Base-by-base conservation (phyloP, 2,329 filamentous ascomycete genomes). In the Stagonosporopsis vannaccii region DNA sequence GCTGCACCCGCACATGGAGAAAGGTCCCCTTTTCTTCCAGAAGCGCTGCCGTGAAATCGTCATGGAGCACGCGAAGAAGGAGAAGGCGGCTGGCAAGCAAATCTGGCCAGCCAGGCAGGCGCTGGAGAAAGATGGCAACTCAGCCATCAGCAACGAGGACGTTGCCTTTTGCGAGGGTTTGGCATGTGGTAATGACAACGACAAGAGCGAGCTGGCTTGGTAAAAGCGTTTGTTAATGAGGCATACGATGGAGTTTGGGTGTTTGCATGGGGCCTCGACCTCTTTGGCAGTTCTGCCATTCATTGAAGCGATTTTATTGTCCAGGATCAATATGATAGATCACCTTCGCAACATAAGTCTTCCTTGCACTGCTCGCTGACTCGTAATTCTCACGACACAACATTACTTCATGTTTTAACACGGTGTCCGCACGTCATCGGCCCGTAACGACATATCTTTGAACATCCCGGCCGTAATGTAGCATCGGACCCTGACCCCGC, bases 1-100 rank as follows among this genome's bases (percentile, higher is more conserved):
- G 68, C 76, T 88, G 71, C 86, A 89, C 68, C 85, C 86, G 0
- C 77, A 78, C 45, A 80, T 83, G 71, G 86, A 89, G 70, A 83
- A 86, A 69, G 83, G 84, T 0, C 83, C 84, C 0, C 73, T 86
- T 0, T 84, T 80, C 71, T 85, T 86, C 78, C 84, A 86, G 75
- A 78, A 78, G 40, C 71, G 73, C 3, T 78, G 82, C 30, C 81
- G 84, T 3, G 79, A 84, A 36, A 68, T 77, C 15, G 72, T 86
- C 30, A 76, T 75, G 26, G 76, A 77, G 33, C 83, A 86, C 60
- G 73, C 78, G 59, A 73, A 79, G 57, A 73, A 74, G 22, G 83
- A 86, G 68, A 76, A 78, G 63, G 70, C 71, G 2, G 75, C 68
- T 0, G 78, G 78, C 7, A 60, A 69, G 30, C 79, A 85, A 70